Base-by-base conservation (phyloP, 2,329 filamentous ascomycete genomes). In the Penicillium sp. region DNA sequence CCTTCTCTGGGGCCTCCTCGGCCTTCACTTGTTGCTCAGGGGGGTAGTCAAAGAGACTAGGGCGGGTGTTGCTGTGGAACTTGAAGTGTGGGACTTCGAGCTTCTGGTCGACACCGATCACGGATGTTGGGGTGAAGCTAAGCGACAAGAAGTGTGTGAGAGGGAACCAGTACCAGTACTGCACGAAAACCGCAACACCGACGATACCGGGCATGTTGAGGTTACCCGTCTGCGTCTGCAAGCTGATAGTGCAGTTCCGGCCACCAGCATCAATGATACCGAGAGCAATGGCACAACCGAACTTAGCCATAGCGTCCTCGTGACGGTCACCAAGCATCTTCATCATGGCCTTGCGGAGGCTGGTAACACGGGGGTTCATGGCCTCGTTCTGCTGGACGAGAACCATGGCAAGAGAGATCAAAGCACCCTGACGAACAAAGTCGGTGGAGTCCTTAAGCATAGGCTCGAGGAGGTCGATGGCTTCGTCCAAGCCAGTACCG, bases 101-200 rank as follows among this genome's bases (percentile, higher is more conserved):
- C 68, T 97, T 90, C 68, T 95, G 88, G 70, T 99, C 92, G 27
- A 99, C 85, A 57, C 90, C 93, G 65, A 97, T 97, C 68, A 99
- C 89, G 1, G 94, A 89, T 1, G 95, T 99, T 1, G 94, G 94
- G n/a, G 90, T 91, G 77, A 99, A 97, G 68, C 91, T 92, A 58
- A 99, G 82, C 0, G 93, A 95, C 55, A 99, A 75, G 85, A 99
- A 99, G 76, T 99, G 94, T 31, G 94, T 96, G 67, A 97, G 88
- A 57, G 94, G 94, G 84, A 99, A 99, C 94, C 94, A 99, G 80
- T 99, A 99, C 94, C 94, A 99, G 80, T 99, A 99, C 73, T 99
- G 94, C 9, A 92, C 96, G 77, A 99, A 99, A 51, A 99, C 89
- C 29, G 91, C 93, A 86, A 96, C 96, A 64, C 94, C 95, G 18